Base-by-base conservation (phyloP, 192 early-diverging fungal genomes). In the Coemansia aciculifera region DNA sequence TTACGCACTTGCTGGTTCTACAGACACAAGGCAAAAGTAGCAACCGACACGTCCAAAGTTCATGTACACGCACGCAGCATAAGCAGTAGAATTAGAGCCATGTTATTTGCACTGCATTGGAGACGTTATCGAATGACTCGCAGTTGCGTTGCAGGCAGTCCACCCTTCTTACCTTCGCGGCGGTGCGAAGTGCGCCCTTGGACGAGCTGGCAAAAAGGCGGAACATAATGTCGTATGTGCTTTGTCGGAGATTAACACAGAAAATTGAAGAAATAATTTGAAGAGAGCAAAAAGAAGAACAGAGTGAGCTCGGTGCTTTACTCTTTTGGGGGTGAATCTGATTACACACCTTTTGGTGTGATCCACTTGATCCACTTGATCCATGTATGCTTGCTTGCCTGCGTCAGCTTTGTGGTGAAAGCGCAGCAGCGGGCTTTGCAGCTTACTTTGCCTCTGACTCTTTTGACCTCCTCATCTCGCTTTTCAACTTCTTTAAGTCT, bases 1-100 rank as follows among this genome's bases (percentile, higher is more conserved):
- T 90, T 87, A 70, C 93, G 92, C 81, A 89, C 89, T 69, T 90
- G 88, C 74, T 89, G 88, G 66, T 39, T 63, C 73, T 66, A 71
- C 9, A 19, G 31, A 17, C 56, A 63, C 70, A 48, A 23, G 15
- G 60, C 32, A 61, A n/a, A 19, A 17, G 46, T 27, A 32, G 19
- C 36, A 67, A 27, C 13, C 10, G 12, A 62, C 15, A 12, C 54
- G 9, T 0, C 31, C 27, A 49, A 9, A n/a, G 19, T n/a, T 8
- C 46, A 21, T 49, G 46, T 49, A 9, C 19, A 49, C 46, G 46
- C 19, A 48, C 7, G 19, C 46, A 48, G 19, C 19, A 48, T 1
- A 23, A 44, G 15, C 24, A 43, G 32, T 63, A 17, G 62, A 63
- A 63, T 63, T 63, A 63, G 37, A 42, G 39, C 3, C 4, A 19